These are phyloP conservation scores for Plasmopara muralis DNA, from an alignment of 352 stramenopile genomes.

Conservation along the genomic window DNA sequence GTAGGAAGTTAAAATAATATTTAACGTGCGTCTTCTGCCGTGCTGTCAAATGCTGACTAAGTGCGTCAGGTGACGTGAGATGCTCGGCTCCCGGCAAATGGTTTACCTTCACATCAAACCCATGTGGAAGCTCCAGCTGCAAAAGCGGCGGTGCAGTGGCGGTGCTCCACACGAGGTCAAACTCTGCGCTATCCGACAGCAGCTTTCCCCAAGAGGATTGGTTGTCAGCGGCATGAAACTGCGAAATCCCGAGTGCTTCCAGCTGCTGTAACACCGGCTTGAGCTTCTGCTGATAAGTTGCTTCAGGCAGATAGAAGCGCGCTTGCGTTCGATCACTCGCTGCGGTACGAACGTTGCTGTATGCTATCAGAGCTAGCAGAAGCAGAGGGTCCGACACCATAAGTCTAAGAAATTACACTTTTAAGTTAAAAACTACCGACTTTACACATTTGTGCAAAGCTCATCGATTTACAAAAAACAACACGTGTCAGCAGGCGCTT, in stretches of 20 bases:
- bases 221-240: constrained; percentile 32
- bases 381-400: constrained; percentile 2
- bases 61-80: constrained; percentile 37
- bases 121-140: constrained; percentile 33
- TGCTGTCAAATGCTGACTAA: constrained; percentile 38
- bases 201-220: constrained; percentile 38
- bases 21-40: constrained; percentile 47
- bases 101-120: constrained; percentile 59
- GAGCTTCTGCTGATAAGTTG: constrained; percentile 23
- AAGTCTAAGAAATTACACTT: neutral
- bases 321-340: constrained; percentile 18
- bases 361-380: constrained; percentile 13
- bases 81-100: constrained; percentile 49
- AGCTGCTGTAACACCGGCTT: constrained; percentile 46
- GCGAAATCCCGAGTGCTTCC: constrained; percentile 42
- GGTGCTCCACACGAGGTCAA: constrained; percentile 69
- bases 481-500: neutral
- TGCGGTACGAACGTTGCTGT: neutral
- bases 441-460: no score
- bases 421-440: no score
- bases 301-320: constrained; percentile 50
- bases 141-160: constrained; percentile 23
- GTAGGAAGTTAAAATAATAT: constrained; percentile 67
- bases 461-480: neutral
- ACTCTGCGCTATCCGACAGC: constrained; percentile 29